Base-by-base conservation (phyloP, 1,284 basidiomycete genomes). In the Salmacisia buchloeana region DNA sequence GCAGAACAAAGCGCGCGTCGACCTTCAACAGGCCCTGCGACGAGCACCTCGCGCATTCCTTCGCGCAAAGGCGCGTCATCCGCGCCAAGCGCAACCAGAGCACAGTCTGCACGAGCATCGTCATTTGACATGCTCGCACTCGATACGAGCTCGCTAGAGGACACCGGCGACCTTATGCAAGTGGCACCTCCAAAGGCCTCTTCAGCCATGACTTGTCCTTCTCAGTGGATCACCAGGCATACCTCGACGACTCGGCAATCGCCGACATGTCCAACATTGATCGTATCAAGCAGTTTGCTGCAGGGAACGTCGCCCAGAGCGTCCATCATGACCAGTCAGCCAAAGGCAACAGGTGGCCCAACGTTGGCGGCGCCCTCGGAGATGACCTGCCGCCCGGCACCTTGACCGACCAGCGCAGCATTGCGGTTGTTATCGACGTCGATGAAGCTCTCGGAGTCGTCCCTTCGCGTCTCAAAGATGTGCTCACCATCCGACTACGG, bases 141-240 rank as follows among this genome's bases (percentile, higher is more conserved):
- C 27, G 49, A 54, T 31, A 54, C 49, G 3, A 54, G 29, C 2
- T 33, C 18, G 3, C 49, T 54, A 25, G 49, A 54, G 29, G 49
- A 54, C 27, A 54, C 31, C 29, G 49, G 49, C 27, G 49, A 54
- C 27, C 49, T 54, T 15, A 54, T 54, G 49, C 25, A 54, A 31
- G 49, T 54, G 25, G 49, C 49, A 1, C 49, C 49, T 9, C 49
- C 25, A 54, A 54, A 54, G 49, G 49, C 6, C 49, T 54, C 3
- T 54, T 54, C 49, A 54, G 27, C 21, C 49, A 54, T 31, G 49
- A 54, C 15, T 13, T 54, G 10, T 54, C 49, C 29, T 54, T 54
- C 29, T 54, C 49, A 31, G 49, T 54, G 25, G 49, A 54, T 18
- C 49, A 54, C 34, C 49, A 54, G 29, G 49, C 49, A 18, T 54